Conservation (phyloP, 495 filamentous ascomycete species). For the Trichoderma orchidacearum region DNA sequence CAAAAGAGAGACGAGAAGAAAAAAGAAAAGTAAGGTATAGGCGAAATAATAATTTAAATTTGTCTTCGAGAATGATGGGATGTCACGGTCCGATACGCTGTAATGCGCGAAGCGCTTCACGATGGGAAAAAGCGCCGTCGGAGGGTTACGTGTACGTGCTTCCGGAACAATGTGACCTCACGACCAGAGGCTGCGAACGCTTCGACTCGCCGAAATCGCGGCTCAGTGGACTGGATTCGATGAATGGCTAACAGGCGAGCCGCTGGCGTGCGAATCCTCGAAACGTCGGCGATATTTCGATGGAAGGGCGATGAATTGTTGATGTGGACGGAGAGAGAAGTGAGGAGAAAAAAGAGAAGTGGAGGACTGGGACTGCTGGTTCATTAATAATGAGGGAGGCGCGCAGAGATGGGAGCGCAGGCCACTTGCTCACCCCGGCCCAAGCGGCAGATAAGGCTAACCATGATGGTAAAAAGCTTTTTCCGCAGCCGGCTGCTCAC, state of each 20-base stretch:
- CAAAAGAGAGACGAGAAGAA: neutral
- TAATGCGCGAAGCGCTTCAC: neutral
- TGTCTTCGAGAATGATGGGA: neutral
- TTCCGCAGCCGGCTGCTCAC: neutral
- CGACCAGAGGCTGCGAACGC: neutral
- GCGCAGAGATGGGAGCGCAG: neutral
- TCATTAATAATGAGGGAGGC: neutral
- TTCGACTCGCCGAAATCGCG: neutral
- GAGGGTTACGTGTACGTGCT: neutral
- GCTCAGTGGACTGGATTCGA: neutral
- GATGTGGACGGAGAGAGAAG: neutral
- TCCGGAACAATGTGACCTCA: neutral
- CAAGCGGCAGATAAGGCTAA: neutral
- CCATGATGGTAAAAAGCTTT: neutral
- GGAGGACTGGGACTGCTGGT: neutral
- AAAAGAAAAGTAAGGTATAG: too few relatives aligned
- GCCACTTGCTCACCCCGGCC: too few relatives aligned
- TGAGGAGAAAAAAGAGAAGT: neutral
- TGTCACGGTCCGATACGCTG: neutral
- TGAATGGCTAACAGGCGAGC: neutral
- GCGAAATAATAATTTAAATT: neutral
- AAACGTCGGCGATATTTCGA: neutral
- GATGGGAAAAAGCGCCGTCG: neutral
- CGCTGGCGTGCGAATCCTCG: neutral
- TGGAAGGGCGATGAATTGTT: neutral